Conservation (phyloP, 352 stramenopile species). For the Saprolegnia parasitica region DNA sequence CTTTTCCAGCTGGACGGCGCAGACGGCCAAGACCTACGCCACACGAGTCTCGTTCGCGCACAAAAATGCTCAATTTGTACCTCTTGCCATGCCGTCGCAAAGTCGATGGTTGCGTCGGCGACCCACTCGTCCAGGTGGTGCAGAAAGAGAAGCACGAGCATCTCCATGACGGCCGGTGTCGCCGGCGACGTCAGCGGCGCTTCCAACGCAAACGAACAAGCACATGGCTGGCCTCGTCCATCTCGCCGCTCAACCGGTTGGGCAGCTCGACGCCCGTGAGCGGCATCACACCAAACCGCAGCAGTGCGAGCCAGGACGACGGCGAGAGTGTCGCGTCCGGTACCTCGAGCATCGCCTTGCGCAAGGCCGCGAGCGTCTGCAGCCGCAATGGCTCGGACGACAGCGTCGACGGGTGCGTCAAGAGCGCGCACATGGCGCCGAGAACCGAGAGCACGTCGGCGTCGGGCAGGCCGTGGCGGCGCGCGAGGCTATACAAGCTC, state of each 20-base stretch:
- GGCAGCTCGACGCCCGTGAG: neutral
- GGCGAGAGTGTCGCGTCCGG: neutral
- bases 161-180: neutral
- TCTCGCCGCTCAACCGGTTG: neutral
- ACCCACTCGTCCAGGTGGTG: conserved; percentile 17
- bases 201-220: neutral
- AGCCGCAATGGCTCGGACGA: neutral
- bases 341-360: conserved; percentile 2
- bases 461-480: neutral
- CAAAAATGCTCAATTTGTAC: neutral
- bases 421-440: neutral
- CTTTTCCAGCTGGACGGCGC: neutral
- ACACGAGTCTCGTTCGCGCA: neutral
- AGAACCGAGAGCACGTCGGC: conserved; percentile 9
- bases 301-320: conserved; percentile 1
- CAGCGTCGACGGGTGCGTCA: neutral
- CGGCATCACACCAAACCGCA: conserved; percentile 1
- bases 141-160: conserved; percentile 16
- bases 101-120: neutral
- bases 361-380: neutral
- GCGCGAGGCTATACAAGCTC: neutral
- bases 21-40: neutral
- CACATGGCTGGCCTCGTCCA: neutral
- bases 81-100: conserved; percentile 1
- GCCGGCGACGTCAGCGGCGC: neutral